Evolutionary conservation across 1,284 basidiomycete genomes (phyloP), one percentile per base, ranked within the genome.

Genomic region (Omphalotus olearius): DNA sequence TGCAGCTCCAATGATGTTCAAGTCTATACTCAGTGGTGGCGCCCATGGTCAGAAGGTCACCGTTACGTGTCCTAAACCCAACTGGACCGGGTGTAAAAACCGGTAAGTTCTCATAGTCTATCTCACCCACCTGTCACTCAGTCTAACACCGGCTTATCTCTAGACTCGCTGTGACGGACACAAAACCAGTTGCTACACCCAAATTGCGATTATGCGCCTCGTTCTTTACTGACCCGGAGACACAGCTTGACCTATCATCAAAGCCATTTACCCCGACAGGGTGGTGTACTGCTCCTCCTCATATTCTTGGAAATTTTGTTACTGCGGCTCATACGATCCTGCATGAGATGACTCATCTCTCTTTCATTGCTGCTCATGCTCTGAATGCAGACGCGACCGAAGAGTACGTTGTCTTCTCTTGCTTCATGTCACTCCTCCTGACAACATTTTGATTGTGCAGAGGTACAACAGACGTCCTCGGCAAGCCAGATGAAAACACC

Each of bases 261-360:
- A 44, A 44, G 28, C n/a, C n/a, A n/a, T 44, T 44, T 28, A 44
- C 42, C 10, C 10, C 17, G 4, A 7, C 23, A 44, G 42, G 42
- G 11, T 44, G 42, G 42, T 44, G 42, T 14, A 44, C 42, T 26
- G 23, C 42, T 6, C 18, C 42, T 11, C 42, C 42, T n/a, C 42
- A 44, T 44, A 25, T 25, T 25, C 42, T 44, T 44, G 42, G 42
- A 23, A 20, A 44, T 10, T 44, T 20, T 23, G 23, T 23, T 23
- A 44, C 23, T 5, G 16, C 23, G n/a, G 42, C 17, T 20, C 42
- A 44, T 44, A 44, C 42, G 9, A 26, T 44, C 7, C 4, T 44
- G n/a, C 42, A 44, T 16, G 42, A 44, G 23, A 44, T 44, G 42
- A 44, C 42, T 10, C 42, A 44, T 26, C 23, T 44, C 11, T n/a